Percentiles rank a stretch among this genome's conserved stretches.
phyloP scores from a whole-genome alignment of 1,284 basidiomycete genomes.

The Moesziomyces antarcticus region DNA sequence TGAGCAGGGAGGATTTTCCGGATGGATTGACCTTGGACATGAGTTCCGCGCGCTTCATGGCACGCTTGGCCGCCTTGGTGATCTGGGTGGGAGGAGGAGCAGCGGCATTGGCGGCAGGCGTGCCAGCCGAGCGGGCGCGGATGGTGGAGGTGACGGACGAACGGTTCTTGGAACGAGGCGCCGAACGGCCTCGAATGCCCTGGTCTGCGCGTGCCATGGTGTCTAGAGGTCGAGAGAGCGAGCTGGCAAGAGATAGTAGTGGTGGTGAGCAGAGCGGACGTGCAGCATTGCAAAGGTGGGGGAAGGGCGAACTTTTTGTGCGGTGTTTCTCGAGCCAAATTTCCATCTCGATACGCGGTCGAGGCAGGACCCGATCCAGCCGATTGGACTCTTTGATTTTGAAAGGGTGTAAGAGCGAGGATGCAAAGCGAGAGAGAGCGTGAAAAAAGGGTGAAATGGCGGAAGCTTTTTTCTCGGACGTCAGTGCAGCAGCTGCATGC shows the following conservation, averaged over 20 bases:
- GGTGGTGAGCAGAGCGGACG: conserved; percentile 1
- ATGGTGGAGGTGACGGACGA: conserved; percentile 31
- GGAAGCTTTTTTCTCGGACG: too few relatives aligned
- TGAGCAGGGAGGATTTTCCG: conserved; percentile 18
- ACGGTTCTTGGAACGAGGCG: conserved; percentile 32
- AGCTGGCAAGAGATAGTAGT: not conserved
- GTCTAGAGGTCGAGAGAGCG: not conserved
- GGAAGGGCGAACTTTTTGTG: too few relatives aligned
- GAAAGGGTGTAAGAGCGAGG: too few relatives aligned
- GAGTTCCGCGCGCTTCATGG: conserved; percentile 50
- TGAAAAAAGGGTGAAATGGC: too few relatives aligned
- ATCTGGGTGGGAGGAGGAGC: conserved; percentile 34
- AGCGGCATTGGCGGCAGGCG: conserved; percentile 13
- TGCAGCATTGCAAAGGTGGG: too few relatives aligned
- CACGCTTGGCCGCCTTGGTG: conserved; percentile 54
- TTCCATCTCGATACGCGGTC: too few relatives aligned
- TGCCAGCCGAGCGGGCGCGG: conserved; percentile 13
- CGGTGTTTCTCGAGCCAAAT: too few relatives aligned
- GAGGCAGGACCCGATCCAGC: too few relatives aligned
- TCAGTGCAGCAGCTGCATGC: too few relatives aligned
- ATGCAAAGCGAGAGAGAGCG: too few relatives aligned
- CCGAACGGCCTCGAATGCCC: conserved; percentile 33
- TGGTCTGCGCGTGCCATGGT: conserved; percentile 35
- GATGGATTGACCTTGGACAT: conserved; percentile 39
- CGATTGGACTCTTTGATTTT: too few relatives aligned